Evolutionary conservation across 495 filamentous ascomycete species (phyloP), one percentile per base, ranked within the genome.

Genomic region (Tuber microsphaerosporum): DNA sequence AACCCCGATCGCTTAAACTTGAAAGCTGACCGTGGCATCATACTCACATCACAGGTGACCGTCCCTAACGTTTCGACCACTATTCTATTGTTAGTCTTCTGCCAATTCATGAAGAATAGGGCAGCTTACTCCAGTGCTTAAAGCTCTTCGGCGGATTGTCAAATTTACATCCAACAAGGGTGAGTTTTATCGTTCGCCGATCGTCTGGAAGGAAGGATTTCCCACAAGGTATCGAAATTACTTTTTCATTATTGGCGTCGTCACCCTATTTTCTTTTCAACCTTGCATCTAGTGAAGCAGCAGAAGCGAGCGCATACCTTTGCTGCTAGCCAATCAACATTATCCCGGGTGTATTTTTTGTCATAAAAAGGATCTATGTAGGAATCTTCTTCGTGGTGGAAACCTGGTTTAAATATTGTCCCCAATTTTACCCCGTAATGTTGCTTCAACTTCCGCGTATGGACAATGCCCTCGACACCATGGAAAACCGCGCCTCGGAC

Each of bases 361-460:
- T 37, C 43, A 2, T 65, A 43, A 10, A 69, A 81, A 44, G 42
- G 39, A 43, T 74, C 70, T n/a, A 68, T 65, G 39, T 22, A 75
- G 34, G 77, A 41, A 31, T 78, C 71, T 16, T 56, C 31, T 19
- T 73, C 65, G 39, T 79, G 56, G 65, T 83, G 73, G 4, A 75
- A 37, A 3, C 72, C 72, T 43, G 34, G 51, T 22, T 73, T 39
- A 69, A 75, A 83, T 46, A 26, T 45, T 10, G 31, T 44, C 22
- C 45, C 45, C 22, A 80, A 20, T 22, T 26, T 6, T 19, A 82
- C 77, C 7, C 82, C 82, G 41, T 83, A 83, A 51, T 83, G 80
- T 9, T 72, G 80, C 44, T 79, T 81, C 41, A 73, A 37, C 44
- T 68, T 78, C 26, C n/a, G n/a, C n/a, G n/a, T n/a, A n/a, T n/a